Evolutionary conservation across 1,139 yeast species (phyloP).

Genomic region (Hyphopichia fennica): DNA sequence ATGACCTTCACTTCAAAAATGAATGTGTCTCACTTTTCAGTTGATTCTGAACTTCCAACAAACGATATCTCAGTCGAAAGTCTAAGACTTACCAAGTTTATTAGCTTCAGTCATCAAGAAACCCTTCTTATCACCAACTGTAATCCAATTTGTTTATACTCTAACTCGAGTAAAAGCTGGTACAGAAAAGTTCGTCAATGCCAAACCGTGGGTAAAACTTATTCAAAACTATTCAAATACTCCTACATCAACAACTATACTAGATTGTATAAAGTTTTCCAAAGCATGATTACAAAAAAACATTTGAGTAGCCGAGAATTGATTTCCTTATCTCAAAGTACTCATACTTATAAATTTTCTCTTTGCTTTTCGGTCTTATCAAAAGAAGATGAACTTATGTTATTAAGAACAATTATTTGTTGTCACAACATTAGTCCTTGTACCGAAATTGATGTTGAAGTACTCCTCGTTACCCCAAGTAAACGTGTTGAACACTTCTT

Average conservation of each 20-base stretch:
- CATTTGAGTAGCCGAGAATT: not conserved
- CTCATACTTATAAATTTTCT: not conserved
- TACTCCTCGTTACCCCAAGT: not conserved
- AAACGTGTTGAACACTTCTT: not conserved
- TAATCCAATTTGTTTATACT: constrained; percentile 3
- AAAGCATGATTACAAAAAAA: not conserved
- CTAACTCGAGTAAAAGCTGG: constrained; percentile 1
- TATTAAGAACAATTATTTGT: not conserved
- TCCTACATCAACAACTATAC: not conserved
- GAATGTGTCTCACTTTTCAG: not conserved
- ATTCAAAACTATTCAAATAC: not conserved
- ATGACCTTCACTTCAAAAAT: not conserved
- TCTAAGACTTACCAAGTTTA: not conserved
- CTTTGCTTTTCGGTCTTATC: not conserved
- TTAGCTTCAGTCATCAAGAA: not conserved
- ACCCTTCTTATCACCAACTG: constrained; percentile 1
- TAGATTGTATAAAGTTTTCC: not conserved
- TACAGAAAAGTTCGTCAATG: not conserved
- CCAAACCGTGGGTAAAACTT: not conserved
- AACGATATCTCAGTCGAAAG: not conserved
- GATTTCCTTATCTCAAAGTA: not conserved
- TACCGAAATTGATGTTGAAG: not conserved
- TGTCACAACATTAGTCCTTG: not conserved
- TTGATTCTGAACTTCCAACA: not conserved
- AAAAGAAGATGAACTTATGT: not conserved